Evolutionary conservation across 176 grass and related monocot species (phyloP).

Genomic region (Musa itinerans): DNA sequence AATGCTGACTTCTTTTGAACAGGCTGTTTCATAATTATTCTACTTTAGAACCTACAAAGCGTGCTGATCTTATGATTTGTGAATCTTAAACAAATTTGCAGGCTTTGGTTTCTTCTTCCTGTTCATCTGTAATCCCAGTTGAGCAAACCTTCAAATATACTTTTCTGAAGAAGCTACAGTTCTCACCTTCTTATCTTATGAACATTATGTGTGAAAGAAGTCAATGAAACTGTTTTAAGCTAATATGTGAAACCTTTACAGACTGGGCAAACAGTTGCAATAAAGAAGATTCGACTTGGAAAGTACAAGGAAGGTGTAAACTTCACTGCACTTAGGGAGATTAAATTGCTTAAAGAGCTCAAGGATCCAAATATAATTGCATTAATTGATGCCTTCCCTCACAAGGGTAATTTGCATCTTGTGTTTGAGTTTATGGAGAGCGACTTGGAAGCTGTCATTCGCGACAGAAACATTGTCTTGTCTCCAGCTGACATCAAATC

Average conservation of each 20-base stretch:
- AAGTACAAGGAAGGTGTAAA: conserved; percentile 95
- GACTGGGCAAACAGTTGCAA: conserved; percentile 80
- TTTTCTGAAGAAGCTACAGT: background rate
- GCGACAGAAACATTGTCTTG: conserved; percentile 71
- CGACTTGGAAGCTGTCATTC: conserved; percentile 92
- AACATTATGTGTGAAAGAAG: background rate
- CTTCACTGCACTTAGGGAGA: conserved; percentile 95
- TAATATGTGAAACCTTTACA: conserved; percentile 37
- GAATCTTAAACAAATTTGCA: too few relatives aligned
- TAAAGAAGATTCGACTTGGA: conserved; percentile 88
- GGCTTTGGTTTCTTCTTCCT: background rate
- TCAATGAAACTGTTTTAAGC: conserved; percentile 1
- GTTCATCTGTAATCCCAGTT: background rate
- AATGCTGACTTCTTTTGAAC: too few relatives aligned
- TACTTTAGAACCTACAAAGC: too few relatives aligned
- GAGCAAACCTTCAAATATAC: background rate
- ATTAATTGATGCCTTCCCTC: conserved; percentile 84
- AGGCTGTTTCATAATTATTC: too few relatives aligned
- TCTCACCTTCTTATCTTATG: background rate
- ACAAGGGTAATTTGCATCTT: conserved; percentile 89
- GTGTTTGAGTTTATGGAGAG: conserved; percentile 99
- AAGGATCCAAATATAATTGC: conserved; percentile 93
- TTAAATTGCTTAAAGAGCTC: conserved; percentile 89
- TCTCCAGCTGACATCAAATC: conserved; percentile 91
- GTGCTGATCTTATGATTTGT: too few relatives aligned